Base-by-base conservation (phyloP, 495 filamentous ascomycete genomes). In the Parachaetomium inaequale region DNA sequence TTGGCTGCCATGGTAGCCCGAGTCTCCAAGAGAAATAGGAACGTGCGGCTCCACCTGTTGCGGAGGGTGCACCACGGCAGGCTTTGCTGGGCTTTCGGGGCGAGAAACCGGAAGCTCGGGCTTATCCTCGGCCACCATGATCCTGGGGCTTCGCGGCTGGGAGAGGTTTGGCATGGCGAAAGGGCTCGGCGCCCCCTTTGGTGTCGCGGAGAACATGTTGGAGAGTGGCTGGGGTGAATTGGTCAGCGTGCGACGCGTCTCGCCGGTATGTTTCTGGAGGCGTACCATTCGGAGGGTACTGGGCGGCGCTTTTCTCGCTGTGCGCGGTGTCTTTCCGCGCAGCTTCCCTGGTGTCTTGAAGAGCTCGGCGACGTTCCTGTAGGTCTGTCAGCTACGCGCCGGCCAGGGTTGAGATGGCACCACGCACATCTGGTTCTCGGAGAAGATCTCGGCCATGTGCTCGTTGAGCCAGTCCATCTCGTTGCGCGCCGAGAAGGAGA, bases 271-370 rank as follows among this genome's bases (percentile, higher is more conserved):
- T 19, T 19, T 11, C 25, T 28, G 19, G 50, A 19, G 25, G 79
- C 84, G 64, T 78, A 96, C 91, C 70, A 87, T 82, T 66, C 92
- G 86, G 50, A 76, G 70, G 72, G 89, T 88, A 57, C 81, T 74
- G 7, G 80, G 74, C 67, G 85, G 84, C 28, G 77, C 80, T 74
- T 94, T 96, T 49, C 90, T 82, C 15, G 79, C 79, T 2, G 92
- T 96, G 50, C 91, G 84, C 40, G 94, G 93, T 7, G 94, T 97
- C 78, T 95, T 97, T 59, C 93, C 94, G 63, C 92, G 85, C 76
- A 96, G 76, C 66, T 95, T 97, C 25, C 92, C 93, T 2, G 94
- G 94, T 5, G 94, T 98, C 69, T 98, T 98, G 77, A 98, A 96
- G 2, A 93, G 84, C 64, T 98, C 95, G 31, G 90, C 82, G 57